These are phyloP conservation scores for Pseudogymnoascus sp. DNA, from an alignment of 2,329 filamentous ascomycete genomes.

Conservation along the genomic window DNA sequence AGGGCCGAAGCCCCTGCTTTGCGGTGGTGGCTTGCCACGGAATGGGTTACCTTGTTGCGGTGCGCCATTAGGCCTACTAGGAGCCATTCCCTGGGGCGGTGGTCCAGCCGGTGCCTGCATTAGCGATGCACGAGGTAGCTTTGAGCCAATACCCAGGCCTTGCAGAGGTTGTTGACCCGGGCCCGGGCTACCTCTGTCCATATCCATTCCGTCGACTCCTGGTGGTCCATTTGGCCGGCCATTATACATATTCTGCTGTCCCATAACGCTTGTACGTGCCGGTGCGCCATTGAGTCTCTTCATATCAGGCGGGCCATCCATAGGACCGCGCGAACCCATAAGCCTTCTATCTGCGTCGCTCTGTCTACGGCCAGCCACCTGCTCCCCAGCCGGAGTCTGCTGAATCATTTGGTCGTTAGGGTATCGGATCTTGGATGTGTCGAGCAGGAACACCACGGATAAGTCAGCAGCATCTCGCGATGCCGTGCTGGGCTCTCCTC, in stretches of 20 bases:
- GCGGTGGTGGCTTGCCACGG: slow-evolving; percentile 21
- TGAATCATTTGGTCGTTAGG: slow-evolving; percentile 59
- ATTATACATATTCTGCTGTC: slow-evolving; percentile 29
- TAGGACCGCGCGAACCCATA: slow-evolving; percentile 24
- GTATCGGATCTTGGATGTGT: slow-evolving; percentile 94
- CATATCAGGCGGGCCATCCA: slow-evolving; percentile 30
- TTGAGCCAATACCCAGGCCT: slow-evolving; percentile 29
- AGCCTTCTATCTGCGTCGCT: slow-evolving; percentile 35
- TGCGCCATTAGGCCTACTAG: slow-evolving; percentile 48
- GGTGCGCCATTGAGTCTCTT: slow-evolving; percentile 38
- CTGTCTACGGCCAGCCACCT: slow-evolving; percentile 31
- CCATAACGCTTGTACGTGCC: slow-evolving; percentile 35
- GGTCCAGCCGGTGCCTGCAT: slow-evolving; percentile 37
- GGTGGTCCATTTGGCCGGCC: slow-evolving; percentile 24
- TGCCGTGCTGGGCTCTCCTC: slow-evolving; percentile 87
- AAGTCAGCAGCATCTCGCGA: slow-evolving; percentile 74
- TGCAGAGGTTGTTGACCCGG: slow-evolving; percentile 23
- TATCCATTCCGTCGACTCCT: slow-evolving; percentile 32
- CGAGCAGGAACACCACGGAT: slow-evolving; percentile 81
- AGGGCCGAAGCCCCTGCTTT: slow-evolving; percentile 25
- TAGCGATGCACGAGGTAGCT: slow-evolving; percentile 30
- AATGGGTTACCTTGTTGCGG: slow-evolving; percentile 54
- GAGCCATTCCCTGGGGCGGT: slow-evolving; percentile 48
- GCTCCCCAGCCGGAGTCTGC: slow-evolving; percentile 32
- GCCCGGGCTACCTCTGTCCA: slow-evolving; percentile 25